These are phyloP conservation scores for Athelia psychrophila DNA, from an alignment of 1,284 basidiomycete species.

Conservation along the genomic window DNA sequence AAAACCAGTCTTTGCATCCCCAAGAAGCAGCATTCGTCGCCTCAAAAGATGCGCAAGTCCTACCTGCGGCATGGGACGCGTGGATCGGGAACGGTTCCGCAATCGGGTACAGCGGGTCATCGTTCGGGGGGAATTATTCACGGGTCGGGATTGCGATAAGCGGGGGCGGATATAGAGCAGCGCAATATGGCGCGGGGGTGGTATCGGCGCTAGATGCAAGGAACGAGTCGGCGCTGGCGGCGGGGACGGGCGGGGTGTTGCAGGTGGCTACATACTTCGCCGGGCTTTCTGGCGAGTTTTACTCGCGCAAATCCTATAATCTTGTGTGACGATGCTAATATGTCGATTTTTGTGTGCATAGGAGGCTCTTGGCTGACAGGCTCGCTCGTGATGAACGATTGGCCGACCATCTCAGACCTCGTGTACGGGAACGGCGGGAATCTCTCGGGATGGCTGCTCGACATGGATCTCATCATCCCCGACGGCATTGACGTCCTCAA, in stretches of 20 bases:
- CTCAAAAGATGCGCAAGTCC: slow-evolving; percentile 35
- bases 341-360: slow-evolving; percentile 23
- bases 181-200: slow-evolving; percentile 57
- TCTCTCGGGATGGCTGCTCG: slow-evolving; percentile 56
- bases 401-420: slow-evolving; percentile 47
- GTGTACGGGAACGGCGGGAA: slow-evolving; percentile 49
- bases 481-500: slow-evolving; percentile 43
- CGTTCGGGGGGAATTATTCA: slow-evolving; percentile 40
- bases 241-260: slow-evolving; percentile 63
- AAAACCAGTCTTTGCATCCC: slow-evolving; percentile 49
- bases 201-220: slow-evolving; percentile 58
- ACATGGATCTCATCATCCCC: slow-evolving; percentile 52
- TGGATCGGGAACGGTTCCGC: slow-evolving; percentile 55
- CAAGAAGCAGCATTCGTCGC: slow-evolving; percentile 45
- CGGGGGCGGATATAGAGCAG: slow-evolving; percentile 58
- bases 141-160: slow-evolving; percentile 56
- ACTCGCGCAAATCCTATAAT: too few relatives aligned
- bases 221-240: slow-evolving; percentile 48
- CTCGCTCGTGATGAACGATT: slow-evolving; percentile 56
- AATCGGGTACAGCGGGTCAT: slow-evolving; percentile 48
- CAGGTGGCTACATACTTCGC: slow-evolving; percentile 63
- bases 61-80: slow-evolving; percentile 50
- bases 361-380: slow-evolving; percentile 67
- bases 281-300: slow-evolving; percentile 58
- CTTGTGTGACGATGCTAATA: too few relatives aligned